Base-by-base conservation (phyloP, 352 stramenopile species). In the Globisporangium cederbergense region DNA sequence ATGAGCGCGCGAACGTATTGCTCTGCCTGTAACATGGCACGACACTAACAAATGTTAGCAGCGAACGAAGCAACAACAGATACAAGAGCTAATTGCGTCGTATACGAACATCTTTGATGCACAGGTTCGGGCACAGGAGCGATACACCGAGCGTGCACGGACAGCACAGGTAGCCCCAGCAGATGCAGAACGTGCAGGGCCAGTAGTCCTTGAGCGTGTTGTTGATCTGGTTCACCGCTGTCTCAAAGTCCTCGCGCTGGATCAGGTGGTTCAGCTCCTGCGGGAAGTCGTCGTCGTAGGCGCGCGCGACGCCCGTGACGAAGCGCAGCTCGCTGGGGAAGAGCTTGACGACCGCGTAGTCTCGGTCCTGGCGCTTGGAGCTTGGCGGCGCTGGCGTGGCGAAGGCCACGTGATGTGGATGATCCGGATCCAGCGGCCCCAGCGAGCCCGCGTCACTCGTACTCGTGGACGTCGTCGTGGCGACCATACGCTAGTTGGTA, bases 191-290 rank as follows among this genome's bases (percentile, higher is more conserved):
- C 42, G 80, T 71, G 64, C 83, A 90, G 38, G 83, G 83, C 83
- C 83, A 92, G 66, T 92, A 92, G 74, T 90, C 83, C 66, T 84
- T 77, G 63, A 92, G 74, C 30, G 83, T 92, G 73, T 90, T 90
- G 81, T 92, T 92, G 72, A 92, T 88, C 75, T 92, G 79, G 68
- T 90, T 90, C 68, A 92, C 88, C 36, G 83, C 83, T 16, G 79
- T 75, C 53, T 79, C 72, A 55, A 92, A 92, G 45, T 92, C 80
- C 25, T 76, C 66, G 32, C 84, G 68, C 46, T 81, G 74, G 30
- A 88, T 71, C 69, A 89, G 63, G n/a, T 71, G 66, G 2, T 47
- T 63, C 22, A 93, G 70, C 60, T 93, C 81, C 5, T 65, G 64
- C 10, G 84, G 84, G 61, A 90, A 93, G 6, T 82, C 68, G 66